Evolutionary conservation across 1,139 yeast species (phyloP).

Genomic region (Spathaspora sp.): DNA sequence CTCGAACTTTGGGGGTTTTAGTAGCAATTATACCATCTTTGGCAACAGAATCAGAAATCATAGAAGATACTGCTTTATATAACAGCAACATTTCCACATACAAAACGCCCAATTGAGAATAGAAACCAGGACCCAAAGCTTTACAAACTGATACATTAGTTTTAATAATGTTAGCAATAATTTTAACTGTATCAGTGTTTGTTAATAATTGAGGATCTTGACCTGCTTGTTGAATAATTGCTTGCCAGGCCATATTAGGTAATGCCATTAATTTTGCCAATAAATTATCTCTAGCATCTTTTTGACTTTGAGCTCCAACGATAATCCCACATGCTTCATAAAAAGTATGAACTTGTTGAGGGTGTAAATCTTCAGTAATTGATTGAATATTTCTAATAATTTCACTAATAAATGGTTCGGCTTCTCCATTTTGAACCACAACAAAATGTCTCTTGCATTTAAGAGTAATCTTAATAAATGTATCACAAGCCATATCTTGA

Average conservation of each 20-base stretch:
- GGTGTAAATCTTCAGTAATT: conserved; percentile 89
- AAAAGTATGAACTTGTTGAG: conserved; percentile 97
- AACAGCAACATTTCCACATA: conserved; percentile 88
- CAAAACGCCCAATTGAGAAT: conserved; percentile 82
- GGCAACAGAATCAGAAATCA: conserved; percentile 81
- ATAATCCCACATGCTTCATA: conserved; percentile 97
- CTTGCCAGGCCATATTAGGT: conserved; percentile 94
- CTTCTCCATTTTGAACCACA: conserved; percentile 78
- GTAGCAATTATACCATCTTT: conserved; percentile 84
- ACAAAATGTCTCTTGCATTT: conserved; percentile 97
- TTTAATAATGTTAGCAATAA: conserved; percentile 88
- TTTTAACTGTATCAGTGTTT: conserved; percentile 85
- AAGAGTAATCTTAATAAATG: conserved; percentile 90
- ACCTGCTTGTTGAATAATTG: conserved; percentile 84
- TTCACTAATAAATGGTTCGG: conserved; percentile 91
- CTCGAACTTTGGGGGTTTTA: conserved; percentile 92
- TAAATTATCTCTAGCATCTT: conserved; percentile 67
- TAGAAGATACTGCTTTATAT: conserved; percentile 86
- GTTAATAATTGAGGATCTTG: conserved; percentile 82
- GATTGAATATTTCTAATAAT: conserved; percentile 79
- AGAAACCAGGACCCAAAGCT: conserved; percentile 89
- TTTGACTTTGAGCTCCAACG: conserved; percentile 72
- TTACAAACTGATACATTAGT: conserved; percentile 94
- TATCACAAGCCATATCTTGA: conserved; percentile 99
- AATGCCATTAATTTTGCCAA: conserved; percentile 79